A percentile compares a stretch with the other conserved stretches of the same genome.
Evolutionary conservation across 495 filamentous ascomycete genomes (phyloP).

Genomic region (Trichoderma asperelloides): DNA sequence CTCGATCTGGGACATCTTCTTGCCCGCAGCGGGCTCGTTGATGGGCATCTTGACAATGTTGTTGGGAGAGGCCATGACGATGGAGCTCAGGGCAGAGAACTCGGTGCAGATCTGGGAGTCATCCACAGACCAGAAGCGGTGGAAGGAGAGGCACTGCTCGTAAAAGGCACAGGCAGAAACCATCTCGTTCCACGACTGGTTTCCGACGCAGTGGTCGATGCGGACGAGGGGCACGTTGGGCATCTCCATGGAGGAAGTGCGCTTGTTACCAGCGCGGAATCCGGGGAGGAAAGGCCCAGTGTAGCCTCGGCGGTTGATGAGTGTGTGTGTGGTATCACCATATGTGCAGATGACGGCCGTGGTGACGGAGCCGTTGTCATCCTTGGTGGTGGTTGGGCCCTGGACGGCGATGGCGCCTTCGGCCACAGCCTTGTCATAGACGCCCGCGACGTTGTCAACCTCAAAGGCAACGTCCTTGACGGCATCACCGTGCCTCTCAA

Average conservation of each 20-base stretch:
- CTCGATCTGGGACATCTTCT: conserved; percentile 82
- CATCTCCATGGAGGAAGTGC: conserved; percentile 22
- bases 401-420: conserved; percentile 60
- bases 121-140: conserved; percentile 91
- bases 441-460: conserved; percentile 71
- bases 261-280: conserved; percentile 44
- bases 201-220: conserved; percentile 92
- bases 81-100: conserved; percentile 71
- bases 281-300: conserved; percentile 72
- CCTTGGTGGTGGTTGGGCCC: conserved; percentile 39
- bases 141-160: conserved; percentile 80
- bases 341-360: conserved; percentile 77
- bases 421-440: conserved; percentile 59
- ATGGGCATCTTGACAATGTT: conserved; percentile 86
- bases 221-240: conserved; percentile 56
- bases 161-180: conserved; percentile 78
- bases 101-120: conserved; percentile 82
- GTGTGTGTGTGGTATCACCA: conserved; percentile 84
- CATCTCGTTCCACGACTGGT: conserved; percentile 88
- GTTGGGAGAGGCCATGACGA: conserved; percentile 81
- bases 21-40: conserved; percentile 86
- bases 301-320: conserved; percentile 62
- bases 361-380: conserved; percentile 49
- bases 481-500: conserved; percentile 76
- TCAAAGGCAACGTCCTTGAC: conserved; percentile 90